Percentiles rank a stretch among this genome's conserved stretches.
phyloP scores from a whole-genome alignment of 2,329 filamentous ascomycete species.

The Fonsecaea nubica region DNA sequence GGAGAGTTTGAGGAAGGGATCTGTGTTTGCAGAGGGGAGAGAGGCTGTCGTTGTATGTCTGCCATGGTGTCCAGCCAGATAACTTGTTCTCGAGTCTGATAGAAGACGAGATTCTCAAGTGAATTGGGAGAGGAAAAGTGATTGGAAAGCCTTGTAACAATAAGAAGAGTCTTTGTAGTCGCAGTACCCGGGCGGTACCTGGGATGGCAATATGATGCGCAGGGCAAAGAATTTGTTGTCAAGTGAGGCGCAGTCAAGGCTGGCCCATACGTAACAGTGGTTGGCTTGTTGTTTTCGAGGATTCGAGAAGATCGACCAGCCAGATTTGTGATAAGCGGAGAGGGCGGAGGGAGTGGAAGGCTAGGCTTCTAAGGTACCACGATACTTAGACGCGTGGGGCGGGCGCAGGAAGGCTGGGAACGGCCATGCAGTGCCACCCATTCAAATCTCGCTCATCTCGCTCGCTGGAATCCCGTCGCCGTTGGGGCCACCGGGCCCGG shows the following conservation, averaged over 20 bases:
- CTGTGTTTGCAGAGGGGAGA: slow-evolving; percentile 30
- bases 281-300: slow-evolving; percentile 12
- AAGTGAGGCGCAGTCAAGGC: slow-evolving; percentile 28
- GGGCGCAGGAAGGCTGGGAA: background rate
- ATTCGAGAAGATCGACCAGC: slow-evolving; percentile 27
- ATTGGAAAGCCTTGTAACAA: background rate
- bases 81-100: background rate
- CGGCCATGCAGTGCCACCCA: slow-evolving; percentile 1
- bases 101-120: background rate
- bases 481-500: background rate
- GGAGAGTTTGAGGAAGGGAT: slow-evolving; percentile 32
- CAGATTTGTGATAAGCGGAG: slow-evolving; percentile 15
- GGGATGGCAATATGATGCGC: slow-evolving; percentile 15
- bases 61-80: slow-evolving; percentile 18
- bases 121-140: background rate
- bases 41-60: slow-evolving; percentile 21
- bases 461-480: slow-evolving; percentile 8
- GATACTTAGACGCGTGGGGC: background rate
- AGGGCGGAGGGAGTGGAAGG: background rate
- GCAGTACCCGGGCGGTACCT: background rate
- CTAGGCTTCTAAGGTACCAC: background rate
- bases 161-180: slow-evolving; percentile 8
- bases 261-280: slow-evolving; percentile 8
- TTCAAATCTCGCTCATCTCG: background rate
- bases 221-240: slow-evolving; percentile 14